phyloP scores from a whole-genome alignment of 164 flowering plant species.

The Nelumbo lutea region DNA sequence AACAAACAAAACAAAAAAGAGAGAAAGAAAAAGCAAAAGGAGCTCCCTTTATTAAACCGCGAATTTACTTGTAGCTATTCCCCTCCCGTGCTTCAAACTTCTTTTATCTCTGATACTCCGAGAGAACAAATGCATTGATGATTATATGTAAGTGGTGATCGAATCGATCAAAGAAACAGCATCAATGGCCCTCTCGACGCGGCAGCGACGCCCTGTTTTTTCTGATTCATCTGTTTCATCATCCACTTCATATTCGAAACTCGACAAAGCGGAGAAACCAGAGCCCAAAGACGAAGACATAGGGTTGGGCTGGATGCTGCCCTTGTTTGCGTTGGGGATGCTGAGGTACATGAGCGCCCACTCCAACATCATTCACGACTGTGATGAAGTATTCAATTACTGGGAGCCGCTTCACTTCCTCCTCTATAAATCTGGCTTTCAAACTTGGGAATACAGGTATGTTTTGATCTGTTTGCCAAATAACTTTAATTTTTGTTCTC shows the following conservation, averaged over 20 bases:
- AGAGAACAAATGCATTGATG: no score
- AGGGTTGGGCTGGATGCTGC: conserved; percentile 55
- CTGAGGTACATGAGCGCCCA: conserved; percentile 93
- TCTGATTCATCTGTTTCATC: background rate
- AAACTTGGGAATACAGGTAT: conserved; percentile 98
- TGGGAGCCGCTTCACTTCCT: conserved; percentile 98
- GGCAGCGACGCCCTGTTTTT: conserved; percentile 58
- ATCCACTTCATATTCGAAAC: conserved; percentile 40
- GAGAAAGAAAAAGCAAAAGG: no score
- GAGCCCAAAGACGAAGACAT: conserved; percentile 18
- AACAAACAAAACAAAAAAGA: no score
- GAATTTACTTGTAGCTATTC: no score
- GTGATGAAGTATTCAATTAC: conserved; percentile 96
- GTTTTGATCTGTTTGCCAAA: no score
- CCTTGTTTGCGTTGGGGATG: conserved; percentile 48
- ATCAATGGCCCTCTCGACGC: conserved; percentile 35
- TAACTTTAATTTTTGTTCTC: no score
- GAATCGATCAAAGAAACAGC: background rate
- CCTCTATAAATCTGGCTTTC: conserved; percentile 86
- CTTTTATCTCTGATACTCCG: no score
- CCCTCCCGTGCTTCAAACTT: no score
- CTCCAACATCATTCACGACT: conserved; percentile 87
- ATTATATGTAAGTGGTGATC: background rate
- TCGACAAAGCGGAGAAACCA: conserved; percentile 45
- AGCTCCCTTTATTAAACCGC: no score